These are phyloP conservation scores for Adansonia digitata DNA, from an alignment of 345 rosid species.

Conservation along the genomic window DNA sequence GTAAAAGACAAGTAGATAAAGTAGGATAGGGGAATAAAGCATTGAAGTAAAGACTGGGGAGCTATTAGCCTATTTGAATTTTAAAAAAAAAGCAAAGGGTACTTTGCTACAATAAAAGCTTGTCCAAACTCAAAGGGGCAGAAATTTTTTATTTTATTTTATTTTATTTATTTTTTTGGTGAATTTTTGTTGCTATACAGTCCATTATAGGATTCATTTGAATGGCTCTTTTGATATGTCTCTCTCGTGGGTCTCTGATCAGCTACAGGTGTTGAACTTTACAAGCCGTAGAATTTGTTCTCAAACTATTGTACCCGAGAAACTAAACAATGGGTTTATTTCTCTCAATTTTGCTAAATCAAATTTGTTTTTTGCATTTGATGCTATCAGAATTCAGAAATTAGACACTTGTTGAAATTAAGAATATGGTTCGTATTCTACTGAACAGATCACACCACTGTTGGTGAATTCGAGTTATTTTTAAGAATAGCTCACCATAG, in stretches of 20 bases:
- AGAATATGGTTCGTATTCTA: too few species aligned
- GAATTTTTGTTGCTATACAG: conserved; percentile 22
- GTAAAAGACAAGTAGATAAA: conserved; percentile 10
- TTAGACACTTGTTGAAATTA: too few species aligned
- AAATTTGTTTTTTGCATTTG: background rate
- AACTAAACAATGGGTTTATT: background rate
- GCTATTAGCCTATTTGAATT: conserved; percentile 1
- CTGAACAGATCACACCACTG: too few species aligned
- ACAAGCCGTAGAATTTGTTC: background rate
- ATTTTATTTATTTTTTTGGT: background rate
- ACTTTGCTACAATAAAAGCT: conserved; percentile 16
- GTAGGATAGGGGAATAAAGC: conserved; percentile 26
- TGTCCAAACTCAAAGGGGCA: conserved; percentile 28
- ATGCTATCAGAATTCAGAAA: too few species aligned
- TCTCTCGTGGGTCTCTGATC: conserved; percentile 22
- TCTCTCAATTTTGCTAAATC: background rate
- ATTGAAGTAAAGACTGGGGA: background rate
- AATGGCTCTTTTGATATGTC: conserved; percentile 27
- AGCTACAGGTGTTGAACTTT: conserved; percentile 3
- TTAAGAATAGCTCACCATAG: background rate
- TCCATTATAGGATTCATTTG: conserved; percentile 18
- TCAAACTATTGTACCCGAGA: background rate
- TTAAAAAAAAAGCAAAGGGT: conserved; percentile 15
- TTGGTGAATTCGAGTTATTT: too few species aligned
- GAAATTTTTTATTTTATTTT: background rate